Evolutionary conservation across 768 basidiomycete genomes (phyloP).

Genomic region (Tylopilus sp.): DNA sequence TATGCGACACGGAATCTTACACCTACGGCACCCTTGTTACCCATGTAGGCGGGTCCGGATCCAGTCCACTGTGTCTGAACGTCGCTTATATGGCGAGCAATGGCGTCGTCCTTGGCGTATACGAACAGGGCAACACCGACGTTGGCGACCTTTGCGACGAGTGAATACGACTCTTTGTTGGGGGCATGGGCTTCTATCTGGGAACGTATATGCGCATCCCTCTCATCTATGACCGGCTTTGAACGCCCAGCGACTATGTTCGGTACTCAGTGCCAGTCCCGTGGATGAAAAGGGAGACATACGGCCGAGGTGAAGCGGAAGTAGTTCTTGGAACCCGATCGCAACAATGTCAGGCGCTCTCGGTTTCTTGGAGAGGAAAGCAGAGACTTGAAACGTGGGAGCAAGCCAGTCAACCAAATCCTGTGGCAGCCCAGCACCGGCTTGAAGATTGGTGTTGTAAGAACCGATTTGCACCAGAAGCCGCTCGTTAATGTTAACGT

Average conservation of each 20-base stretch:
- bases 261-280: conserved; percentile 1
- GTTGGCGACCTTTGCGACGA: conserved; percentile 77
- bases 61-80: conserved; percentile 78
- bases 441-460: conserved; percentile 91
- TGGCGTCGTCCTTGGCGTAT: conserved; percentile 71
- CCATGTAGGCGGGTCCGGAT: conserved; percentile 72
- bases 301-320: conserved; percentile 87
- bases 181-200: conserved; percentile 71
- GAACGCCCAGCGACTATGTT: conserved; percentile 74
- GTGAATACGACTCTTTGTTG: conserved; percentile 69
- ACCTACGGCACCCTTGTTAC: conserved; percentile 94
- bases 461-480: conserved; percentile 78
- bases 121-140: conserved; percentile 87
- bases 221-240: conserved; percentile 60
- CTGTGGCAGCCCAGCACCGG: conserved; percentile 66
- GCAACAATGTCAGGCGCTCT: conserved; percentile 83
- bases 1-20: conserved; percentile 73
- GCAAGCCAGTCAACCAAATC: conserved; percentile 91
- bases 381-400: conserved; percentile 75
- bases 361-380: conserved; percentile 58
- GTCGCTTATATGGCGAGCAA: conserved; percentile 57
- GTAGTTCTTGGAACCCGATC: conserved; percentile 90
- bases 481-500: conserved; percentile 23
- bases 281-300: conserved; percentile 34
- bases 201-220: conserved; percentile 67